phyloP scores from a whole-genome alignment of 176 grass and related monocot species.

The Dendrocalamus sinicus region DNA sequence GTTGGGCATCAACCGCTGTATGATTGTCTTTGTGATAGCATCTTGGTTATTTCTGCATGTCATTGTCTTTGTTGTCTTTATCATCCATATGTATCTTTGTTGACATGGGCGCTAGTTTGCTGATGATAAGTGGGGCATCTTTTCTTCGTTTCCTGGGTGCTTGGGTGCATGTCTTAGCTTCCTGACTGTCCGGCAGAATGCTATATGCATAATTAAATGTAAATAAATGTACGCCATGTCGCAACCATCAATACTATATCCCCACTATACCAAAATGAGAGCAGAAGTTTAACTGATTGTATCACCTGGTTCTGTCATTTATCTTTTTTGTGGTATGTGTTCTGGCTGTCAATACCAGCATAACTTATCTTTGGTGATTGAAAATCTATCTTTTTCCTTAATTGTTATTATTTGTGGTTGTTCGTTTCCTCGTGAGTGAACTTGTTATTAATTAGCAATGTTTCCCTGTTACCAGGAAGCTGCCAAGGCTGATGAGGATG shows the following conservation, averaged over 20 bases:
- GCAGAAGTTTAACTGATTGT: neutral
- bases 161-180: neutral
- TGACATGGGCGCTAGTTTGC: neutral
- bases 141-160: neutral
- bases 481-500: slow-evolving; percentile 50
- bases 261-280: neutral
- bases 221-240: neutral
- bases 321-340: neutral
- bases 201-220: neutral
- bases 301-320: neutral
- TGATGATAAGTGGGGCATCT: neutral
- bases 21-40: neutral
- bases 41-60: neutral
- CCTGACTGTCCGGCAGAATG: neutral
- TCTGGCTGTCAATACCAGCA: neutral
- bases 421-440: neutral
- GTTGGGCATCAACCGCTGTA: neutral
- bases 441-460: slow-evolving; percentile 8
- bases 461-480: slow-evolving; percentile 48
- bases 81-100: neutral
- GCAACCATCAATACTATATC: neutral
- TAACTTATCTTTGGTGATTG: neutral
- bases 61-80: neutral
- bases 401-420: neutral
- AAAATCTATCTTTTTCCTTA: neutral